Conservation (phyloP, 768 basidiomycete species). For the Tylopilus felleus region DNA sequence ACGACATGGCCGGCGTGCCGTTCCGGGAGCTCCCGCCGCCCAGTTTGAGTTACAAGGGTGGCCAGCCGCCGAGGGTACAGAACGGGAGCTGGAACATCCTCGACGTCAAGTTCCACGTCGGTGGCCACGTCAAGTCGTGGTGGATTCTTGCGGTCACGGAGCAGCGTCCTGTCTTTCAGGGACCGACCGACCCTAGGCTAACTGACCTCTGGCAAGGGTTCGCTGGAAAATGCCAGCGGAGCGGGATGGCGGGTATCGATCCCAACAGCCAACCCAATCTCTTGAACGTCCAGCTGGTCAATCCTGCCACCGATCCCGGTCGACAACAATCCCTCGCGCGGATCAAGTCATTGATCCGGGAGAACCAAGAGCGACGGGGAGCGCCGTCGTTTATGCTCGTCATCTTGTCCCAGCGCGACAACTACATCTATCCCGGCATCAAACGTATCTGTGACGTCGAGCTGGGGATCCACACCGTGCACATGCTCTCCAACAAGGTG, state of each 20-base stretch:
- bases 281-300: conserved; percentile 18
- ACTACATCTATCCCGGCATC: conserved; percentile 76
- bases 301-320: conserved; percentile 29
- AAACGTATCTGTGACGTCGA: conserved; percentile 74
- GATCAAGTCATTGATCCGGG: conserved; percentile 43
- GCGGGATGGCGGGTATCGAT: conserved; percentile 64
- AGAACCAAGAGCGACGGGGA: conserved; percentile 19
- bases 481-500: conserved; percentile 65
- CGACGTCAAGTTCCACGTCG: conserved; percentile 62
- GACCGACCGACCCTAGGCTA: conserved; percentile 34
- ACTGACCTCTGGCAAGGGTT: conserved; percentile 50
- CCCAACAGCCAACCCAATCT: conserved; percentile 39
- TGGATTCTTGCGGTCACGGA: conserved; percentile 67
- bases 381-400: conserved; percentile 69
- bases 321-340: conserved; percentile 36
- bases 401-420: conserved; percentile 63
- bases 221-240: conserved; percentile 47
- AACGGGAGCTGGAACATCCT: conserved; percentile 79
- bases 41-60: conserved; percentile 49
- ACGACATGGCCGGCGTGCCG: conserved; percentile 61
- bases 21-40: conserved; percentile 64
- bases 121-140: conserved; percentile 54
- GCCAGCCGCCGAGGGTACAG: conserved; percentile 38
- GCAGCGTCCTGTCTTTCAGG: conserved; percentile 35
- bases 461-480: conserved; percentile 73